Evolutionary conservation across 305 asterid species (phyloP).

Genomic region (Fraxinus xanthoxyloides): DNA sequence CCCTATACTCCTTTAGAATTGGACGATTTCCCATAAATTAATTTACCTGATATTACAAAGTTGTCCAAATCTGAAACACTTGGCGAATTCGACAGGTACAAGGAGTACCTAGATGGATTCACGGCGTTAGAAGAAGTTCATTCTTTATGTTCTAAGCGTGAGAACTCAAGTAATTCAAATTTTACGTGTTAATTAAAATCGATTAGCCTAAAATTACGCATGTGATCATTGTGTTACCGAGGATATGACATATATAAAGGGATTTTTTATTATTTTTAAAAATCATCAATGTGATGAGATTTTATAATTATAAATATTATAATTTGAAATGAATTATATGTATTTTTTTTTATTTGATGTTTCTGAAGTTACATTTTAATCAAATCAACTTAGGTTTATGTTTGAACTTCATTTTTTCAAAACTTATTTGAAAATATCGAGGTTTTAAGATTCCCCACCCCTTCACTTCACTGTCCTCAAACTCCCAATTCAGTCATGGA

Average conservation of each 20-base stretch:
- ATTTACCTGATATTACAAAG: constrained; percentile 18
- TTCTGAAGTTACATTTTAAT: no score
- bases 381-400: no score
- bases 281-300: no score
- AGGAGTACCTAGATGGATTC: constrained; percentile 27
- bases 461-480: no score
- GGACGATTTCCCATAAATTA: constrained; percentile 49
- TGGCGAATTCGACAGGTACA: constrained; percentile 32
- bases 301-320: no score
- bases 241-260: neutral
- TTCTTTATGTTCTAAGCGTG: constrained; percentile 35
- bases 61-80: neutral
- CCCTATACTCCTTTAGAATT: constrained; percentile 38
- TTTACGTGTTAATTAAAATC: constrained; percentile 14
- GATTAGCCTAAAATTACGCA: neutral
- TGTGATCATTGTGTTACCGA: neutral
- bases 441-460: no score
- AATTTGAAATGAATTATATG: no score
- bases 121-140: constrained; percentile 43
- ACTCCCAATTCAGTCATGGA: no score
- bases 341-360: no score
- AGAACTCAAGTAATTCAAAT: constrained; percentile 27
- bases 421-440: no score
- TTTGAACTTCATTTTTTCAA: no score
- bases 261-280: neutral